These are phyloP conservation scores for Mariannaea sp. DNA, from an alignment of 2,329 filamentous ascomycete genomes.

Conservation along the genomic window DNA sequence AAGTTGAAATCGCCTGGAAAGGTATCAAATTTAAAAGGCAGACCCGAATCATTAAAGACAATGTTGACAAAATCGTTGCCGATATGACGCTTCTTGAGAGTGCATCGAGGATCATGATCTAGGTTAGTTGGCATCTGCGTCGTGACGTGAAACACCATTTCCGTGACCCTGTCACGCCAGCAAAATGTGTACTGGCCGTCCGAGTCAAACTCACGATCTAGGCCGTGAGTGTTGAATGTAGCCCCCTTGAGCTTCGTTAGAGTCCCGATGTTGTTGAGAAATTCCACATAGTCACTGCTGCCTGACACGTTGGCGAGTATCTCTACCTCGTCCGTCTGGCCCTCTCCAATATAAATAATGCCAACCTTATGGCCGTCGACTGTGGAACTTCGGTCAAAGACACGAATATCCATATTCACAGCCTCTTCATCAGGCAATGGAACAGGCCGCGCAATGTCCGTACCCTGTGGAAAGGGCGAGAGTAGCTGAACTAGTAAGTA, in stretches of 20 bases:
- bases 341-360: constrained; percentile 89
- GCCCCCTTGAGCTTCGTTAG: constrained; percentile 80
- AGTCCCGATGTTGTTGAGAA: constrained; percentile 81
- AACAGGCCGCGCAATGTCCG: constrained; percentile 69
- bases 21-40: constrained; percentile 85
- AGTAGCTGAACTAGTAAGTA: constrained; percentile 73
- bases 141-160: constrained; percentile 93
- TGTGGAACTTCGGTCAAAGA: constrained; percentile 85
- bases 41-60: constrained; percentile 95
- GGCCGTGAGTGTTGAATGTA: constrained; percentile 88
- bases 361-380: constrained; percentile 96
- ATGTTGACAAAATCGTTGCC: constrained; percentile 99
- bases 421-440: constrained; percentile 73
- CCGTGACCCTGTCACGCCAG: constrained; percentile 93
- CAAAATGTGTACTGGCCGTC: constrained; percentile 91
- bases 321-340: constrained; percentile 79
- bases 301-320: constrained; percentile 88
- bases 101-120: constrained; percentile 74
- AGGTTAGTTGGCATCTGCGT: constrained; percentile 96
- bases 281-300: constrained; percentile 84
- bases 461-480: constrained; percentile 63
- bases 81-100: constrained; percentile 90
- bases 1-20: constrained; percentile 96
- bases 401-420: constrained; percentile 73
- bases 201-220: constrained; percentile 75